Evolutionary conservation across 2,329 filamentous ascomycete genomes (phyloP).

Genomic region (Aaosphaeria arxii): DNA sequence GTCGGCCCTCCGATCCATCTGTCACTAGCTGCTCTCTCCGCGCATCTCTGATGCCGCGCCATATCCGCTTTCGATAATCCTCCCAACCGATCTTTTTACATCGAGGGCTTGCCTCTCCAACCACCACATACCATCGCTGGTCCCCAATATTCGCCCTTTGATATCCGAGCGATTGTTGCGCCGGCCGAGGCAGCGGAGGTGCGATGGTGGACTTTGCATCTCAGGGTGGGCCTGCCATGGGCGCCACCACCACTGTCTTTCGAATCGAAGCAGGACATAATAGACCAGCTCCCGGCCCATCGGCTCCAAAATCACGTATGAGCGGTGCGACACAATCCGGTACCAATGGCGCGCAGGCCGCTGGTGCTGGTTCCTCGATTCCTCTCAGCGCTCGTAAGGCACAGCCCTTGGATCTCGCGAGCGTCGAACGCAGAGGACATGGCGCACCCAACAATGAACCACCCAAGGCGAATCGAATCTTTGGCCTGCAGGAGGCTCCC

Average conservation of each 20-base stretch:
- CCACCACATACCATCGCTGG: too few relatives aligned
- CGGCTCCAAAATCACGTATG: slow-evolving; percentile 30
- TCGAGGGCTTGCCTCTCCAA: too few relatives aligned
- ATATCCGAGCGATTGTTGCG: too few relatives aligned
- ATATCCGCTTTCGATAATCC: too few relatives aligned
- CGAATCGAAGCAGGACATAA: slow-evolving; percentile 29
- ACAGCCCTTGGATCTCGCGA: slow-evolving; percentile 74
- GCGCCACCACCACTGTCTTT: slow-evolving; percentile 37
- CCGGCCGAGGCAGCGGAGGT: too few relatives aligned
- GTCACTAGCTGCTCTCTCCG: too few relatives aligned
- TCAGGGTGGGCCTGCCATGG: slow-evolving; percentile 25
- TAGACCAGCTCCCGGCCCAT: slow-evolving; percentile 14
- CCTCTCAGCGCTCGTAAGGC: slow-evolving; percentile 65
- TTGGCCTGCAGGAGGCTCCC: slow-evolving; percentile 84
- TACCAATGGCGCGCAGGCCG: slow-evolving; percentile 33
- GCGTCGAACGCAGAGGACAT: slow-evolving; percentile 87
- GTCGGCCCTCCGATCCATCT: too few relatives aligned
- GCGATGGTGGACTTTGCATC: slow-evolving; percentile 38
- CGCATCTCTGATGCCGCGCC: too few relatives aligned
- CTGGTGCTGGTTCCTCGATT: slow-evolving; percentile 40
- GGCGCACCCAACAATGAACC: slow-evolving; percentile 73
- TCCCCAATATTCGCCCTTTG: too few relatives aligned
- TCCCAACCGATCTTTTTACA: too few relatives aligned
- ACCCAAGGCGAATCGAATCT: slow-evolving; percentile 73
- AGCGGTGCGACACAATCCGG: slow-evolving; percentile 18